Base-by-base conservation (phyloP, 75 land plant species). In the Pinus taeda region DNA sequence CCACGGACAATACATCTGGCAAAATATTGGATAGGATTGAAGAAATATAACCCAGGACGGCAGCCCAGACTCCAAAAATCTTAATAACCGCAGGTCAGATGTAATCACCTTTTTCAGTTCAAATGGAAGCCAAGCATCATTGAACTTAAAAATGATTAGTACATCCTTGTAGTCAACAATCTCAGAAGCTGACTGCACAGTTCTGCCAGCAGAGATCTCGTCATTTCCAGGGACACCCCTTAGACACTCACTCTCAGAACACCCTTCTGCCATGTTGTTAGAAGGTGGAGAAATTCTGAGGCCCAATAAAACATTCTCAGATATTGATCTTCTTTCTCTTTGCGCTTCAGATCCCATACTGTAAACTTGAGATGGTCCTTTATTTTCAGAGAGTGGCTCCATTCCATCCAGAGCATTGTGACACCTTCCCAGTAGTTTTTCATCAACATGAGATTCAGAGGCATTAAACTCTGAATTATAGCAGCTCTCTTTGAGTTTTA, bases 11-110 rank as follows among this genome's bases (percentile, higher is more conserved):
- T 96, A 96, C 3, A 94, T 58, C 76, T 89, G 85, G 75, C 92
- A 83, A 59, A 96, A 90, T 22, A 86, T 79, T 15, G 99, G 99
- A 74, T 96, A 96, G 21, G 99, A 96, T 74, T 96, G 99, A 60
- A 96, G 78, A 81, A 96, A 96, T 8, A 96, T 83, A 59, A 90
- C 99, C 99, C 99, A 96, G 42, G 93, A 85, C 22, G 97, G 97
- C 66, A 96, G 83, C 21, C 99, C 99, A 59, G 91, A 87, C 75
- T 96, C 99, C 67, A 96, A 78, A 77, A 96, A 75, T 42, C 87
- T 92, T 36, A 96, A 86, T 76, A 96, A 77, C 75, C 93, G 76
- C 71, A 87, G 60, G 79, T 96, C 93, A 37, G 95, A 81, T 76
- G 90, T 89, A 37, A 96, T 90, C 39, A 85, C 85, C 63, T 89